phyloP scores from a whole-genome alignment of 1,284 basidiomycete genomes.

The Cryptococcus sp. region DNA sequence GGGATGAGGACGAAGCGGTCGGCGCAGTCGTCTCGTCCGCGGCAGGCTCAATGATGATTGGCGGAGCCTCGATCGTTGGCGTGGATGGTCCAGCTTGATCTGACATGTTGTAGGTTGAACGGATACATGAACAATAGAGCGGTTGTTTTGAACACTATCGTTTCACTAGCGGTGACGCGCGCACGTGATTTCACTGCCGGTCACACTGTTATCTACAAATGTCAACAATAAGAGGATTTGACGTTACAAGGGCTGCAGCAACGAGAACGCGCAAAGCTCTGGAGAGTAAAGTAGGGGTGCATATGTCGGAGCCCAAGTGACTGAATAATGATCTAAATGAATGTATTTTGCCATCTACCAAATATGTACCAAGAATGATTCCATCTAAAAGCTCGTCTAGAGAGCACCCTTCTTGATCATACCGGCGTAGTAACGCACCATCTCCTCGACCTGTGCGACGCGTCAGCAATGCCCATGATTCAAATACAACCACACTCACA shows the following conservation, averaged over 20 bases:
- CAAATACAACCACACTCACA: conserved; percentile 19
- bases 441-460: conserved; percentile 17
- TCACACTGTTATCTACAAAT: too few species aligned
- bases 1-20: neutral
- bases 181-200: too few species aligned
- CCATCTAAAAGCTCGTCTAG: conserved; percentile 14
- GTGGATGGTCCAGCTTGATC: neutral
- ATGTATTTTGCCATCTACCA: conserved; percentile 6
- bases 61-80: neutral
- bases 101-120: neutral
- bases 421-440: conserved; percentile 35
- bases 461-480: conserved; percentile 1
- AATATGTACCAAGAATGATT: neutral
- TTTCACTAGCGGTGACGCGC: too few species aligned
- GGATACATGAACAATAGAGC: too few species aligned
- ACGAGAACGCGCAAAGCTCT: too few species aligned
- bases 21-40: neutral
- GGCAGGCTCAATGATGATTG: neutral
- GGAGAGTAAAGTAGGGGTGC: neutral
- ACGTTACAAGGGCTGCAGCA: too few species aligned
- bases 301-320: neutral
- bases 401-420: conserved; percentile 30
- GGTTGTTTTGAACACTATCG: too few species aligned
- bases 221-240: too few species aligned
- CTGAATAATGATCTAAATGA: conserved; percentile 15